These are phyloP conservation scores for Candida anutae DNA, from an alignment of 1,139 yeast genomes.

Conservation along the genomic window DNA sequence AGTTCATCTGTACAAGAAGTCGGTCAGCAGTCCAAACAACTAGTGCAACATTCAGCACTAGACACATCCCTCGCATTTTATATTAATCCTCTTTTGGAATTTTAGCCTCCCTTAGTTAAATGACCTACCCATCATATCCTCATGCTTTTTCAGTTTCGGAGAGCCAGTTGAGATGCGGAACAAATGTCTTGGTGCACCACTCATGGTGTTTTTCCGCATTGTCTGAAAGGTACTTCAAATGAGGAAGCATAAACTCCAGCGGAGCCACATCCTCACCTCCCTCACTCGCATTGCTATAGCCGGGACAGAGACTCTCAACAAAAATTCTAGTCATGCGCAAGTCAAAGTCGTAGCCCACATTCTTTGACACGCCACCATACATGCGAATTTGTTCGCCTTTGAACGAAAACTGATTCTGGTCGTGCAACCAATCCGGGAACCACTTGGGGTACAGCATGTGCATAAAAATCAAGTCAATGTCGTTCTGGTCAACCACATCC, in stretches of 20 bases:
- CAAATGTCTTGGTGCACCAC: conserved; percentile 28
- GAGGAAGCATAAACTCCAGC: conserved; percentile 31
- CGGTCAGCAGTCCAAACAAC: too few species aligned
- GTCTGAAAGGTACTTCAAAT: conserved; percentile 18
- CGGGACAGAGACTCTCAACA: conserved; percentile 31
- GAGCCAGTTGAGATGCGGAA: conserved; percentile 18
- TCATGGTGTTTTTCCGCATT: conserved; percentile 18
- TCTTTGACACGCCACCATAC: conserved; percentile 33
- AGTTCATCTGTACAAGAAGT: too few species aligned
- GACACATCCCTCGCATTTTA: too few species aligned
- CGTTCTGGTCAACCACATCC: conserved; percentile 16
- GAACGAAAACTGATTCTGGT: conserved; percentile 39
- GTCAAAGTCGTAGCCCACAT: conserved; percentile 48
- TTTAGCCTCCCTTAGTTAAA: too few species aligned
- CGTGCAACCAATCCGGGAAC: conserved; percentile 42
- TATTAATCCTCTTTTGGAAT: too few species aligned
- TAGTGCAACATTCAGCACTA: too few species aligned
- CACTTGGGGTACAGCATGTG: conserved; percentile 63
- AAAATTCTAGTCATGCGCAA: conserved; percentile 30
- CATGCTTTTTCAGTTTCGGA: too few species aligned
- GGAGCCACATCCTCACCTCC: too few species aligned
- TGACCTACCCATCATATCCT: too few species aligned
- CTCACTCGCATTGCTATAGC: too few species aligned
- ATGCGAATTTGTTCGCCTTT: conserved; percentile 37
- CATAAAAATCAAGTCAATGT: conserved; percentile 37